Evolutionary conservation across 495 filamentous ascomycete species (phyloP).

Genomic region (Lophiostoma macrostomum): DNA sequence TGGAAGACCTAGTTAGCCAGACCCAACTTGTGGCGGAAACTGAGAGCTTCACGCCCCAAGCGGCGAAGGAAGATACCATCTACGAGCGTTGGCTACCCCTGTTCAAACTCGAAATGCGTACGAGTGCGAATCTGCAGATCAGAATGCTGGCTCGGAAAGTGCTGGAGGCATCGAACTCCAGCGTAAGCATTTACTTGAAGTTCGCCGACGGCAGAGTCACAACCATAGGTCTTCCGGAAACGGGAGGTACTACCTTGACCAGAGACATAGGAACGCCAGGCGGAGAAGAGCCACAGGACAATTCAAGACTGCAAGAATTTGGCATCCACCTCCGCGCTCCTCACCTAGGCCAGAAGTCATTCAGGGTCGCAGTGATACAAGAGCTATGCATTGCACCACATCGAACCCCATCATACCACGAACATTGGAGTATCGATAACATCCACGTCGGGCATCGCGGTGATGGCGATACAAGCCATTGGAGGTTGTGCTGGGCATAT

Average conservation of each 20-base stretch:
- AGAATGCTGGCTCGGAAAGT: background rate
- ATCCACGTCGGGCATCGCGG: slow-evolving; percentile 3
- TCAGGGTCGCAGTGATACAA: background rate
- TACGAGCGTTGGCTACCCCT: slow-evolving; percentile 17
- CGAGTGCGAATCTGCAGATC: slow-evolving; percentile 19
- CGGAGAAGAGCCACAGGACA: background rate
- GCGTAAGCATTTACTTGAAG: slow-evolving; percentile 18
- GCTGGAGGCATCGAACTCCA: background rate
- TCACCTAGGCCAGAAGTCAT: background rate
- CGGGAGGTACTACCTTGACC: background rate
- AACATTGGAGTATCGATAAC: background rate
- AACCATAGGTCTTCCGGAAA: background rate
- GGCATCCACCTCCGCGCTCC: slow-evolving; percentile 11
- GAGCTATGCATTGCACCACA: slow-evolving; percentile 6
- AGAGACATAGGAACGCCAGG: background rate
- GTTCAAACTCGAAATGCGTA: slow-evolving; percentile 32
- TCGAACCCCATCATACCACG: background rate
- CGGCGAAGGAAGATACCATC: background rate
- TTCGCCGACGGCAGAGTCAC: background rate
- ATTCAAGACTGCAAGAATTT: slow-evolving; percentile 16
- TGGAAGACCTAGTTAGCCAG: slow-evolving; percentile 5
- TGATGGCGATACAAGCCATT: slow-evolving; percentile 13
- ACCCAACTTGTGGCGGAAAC: slow-evolving; percentile 13
- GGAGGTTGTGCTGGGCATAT: slow-evolving; percentile 19
- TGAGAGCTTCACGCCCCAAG: background rate